Base-by-base conservation (phyloP, 306 rosid genomes). In the Acacia melanoxylon region DNA sequence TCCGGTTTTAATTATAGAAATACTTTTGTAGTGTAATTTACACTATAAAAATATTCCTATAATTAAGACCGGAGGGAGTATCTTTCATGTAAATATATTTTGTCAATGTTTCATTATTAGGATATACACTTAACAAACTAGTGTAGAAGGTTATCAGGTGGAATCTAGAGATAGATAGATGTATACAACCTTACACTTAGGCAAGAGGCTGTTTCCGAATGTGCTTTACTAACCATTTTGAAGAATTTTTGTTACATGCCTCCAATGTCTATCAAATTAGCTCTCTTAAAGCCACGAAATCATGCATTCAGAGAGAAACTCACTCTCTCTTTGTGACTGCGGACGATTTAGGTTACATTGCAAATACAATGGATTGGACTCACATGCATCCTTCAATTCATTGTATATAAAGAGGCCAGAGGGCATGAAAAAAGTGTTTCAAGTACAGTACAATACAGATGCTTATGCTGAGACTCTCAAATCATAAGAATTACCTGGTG, bases 401-500 rank as follows among this genome's bases (percentile, higher is more conserved):
- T 20, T 54, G 62, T 54, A 8, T 20, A 20, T 56, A n/a, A 31
- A 31, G 35, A 31, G 35, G 35, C 35, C 29, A 56, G 29, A 56
- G 63, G 14, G 63, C 25, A 56, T 9, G 29, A 14, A n/a, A 7
- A 14, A 56, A 56, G 29, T n/a, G 29, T n/a, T 56, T n/a, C 63
- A n/a, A n/a, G 12, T n/a, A n/a, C 25, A 56, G 42, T 2, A 31
- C 44, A 6, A 8, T 68, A n/a, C 9, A 40, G 51, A 41, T 41
- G 24, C 29, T 40, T 24, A 68, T 40, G 51, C 31, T 68, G 51
- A 20, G 27, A 22, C 10, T 68, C 27, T 68, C 24, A 41, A 29
- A 40, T 11, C 25, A 58, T 37, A 62, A 70, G 20, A 9, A 68
- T 25, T 14, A 87, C 88, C 86, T 86, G 85, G 58, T 82, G 67